These are phyloP conservation scores for Penicillium macrosclerotiorum DNA, from an alignment of 495 filamentous ascomycete genomes.

Conservation along the genomic window DNA sequence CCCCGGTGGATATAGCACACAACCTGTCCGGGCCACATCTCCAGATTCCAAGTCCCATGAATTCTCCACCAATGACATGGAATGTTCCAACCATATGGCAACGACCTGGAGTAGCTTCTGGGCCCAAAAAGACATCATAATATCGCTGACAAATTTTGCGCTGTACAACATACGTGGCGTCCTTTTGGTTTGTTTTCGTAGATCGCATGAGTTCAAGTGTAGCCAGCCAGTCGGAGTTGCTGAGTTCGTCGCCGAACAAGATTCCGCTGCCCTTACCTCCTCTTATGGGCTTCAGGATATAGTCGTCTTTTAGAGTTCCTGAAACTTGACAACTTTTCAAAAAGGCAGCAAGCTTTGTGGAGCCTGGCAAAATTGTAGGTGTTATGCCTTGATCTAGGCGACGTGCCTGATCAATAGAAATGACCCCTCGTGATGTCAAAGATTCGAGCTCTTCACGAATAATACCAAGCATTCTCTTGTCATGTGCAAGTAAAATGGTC, in stretches of 20 bases:
- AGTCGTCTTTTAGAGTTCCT: constrained; percentile 22
- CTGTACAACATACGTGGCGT: constrained; percentile 29
- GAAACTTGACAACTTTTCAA: constrained; percentile 3
- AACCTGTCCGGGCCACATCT: constrained; percentile 17
- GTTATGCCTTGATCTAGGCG: constrained; percentile 15
- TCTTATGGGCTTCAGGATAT: constrained; percentile 38
- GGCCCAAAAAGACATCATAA: constrained; percentile 22
- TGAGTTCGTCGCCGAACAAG: constrained; percentile 38
- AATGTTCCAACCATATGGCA: constrained; percentile 30
- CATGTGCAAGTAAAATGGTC: constrained; percentile 41
- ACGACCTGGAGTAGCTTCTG: not conserved
- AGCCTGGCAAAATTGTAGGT: constrained; percentile 22
- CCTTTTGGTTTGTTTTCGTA: not conserved
- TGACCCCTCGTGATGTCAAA: constrained; percentile 20
- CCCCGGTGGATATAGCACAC: constrained; percentile 21
- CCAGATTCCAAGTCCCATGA: constrained; percentile 28
- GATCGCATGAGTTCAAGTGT: constrained; percentile 13
- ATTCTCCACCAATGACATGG: constrained; percentile 20
- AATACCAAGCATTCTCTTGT: constrained; percentile 47
- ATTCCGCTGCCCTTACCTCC: constrained; percentile 43
- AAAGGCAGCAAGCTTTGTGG: constrained; percentile 8
- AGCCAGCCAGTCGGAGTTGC: constrained; percentile 22
- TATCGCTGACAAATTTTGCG: constrained; percentile 21
- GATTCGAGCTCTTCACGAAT: constrained; percentile 33
- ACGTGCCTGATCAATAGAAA: constrained; percentile 20